Conservation (phyloP, 2,329 filamentous ascomycete genomes). For the Phyllosticta citrichinensis region DNA sequence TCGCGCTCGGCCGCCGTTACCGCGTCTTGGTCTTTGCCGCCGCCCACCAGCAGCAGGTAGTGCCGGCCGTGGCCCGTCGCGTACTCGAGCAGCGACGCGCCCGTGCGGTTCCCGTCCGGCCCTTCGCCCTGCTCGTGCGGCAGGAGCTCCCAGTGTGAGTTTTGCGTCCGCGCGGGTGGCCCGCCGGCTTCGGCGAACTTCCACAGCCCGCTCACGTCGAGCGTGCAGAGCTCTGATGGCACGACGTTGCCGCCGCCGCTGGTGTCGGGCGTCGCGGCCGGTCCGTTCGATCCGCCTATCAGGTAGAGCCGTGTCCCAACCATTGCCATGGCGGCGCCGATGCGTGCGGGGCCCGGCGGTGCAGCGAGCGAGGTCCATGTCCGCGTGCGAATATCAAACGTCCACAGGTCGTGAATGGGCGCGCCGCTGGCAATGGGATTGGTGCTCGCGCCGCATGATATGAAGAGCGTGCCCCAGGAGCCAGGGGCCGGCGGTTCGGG, state of each 20-base stretch:
- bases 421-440: slow-evolving; percentile 12
- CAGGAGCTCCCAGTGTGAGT: slow-evolving; percentile 25
- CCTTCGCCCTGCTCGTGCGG: slow-evolving; percentile 19
- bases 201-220: slow-evolving; percentile 26
- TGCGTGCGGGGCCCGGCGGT: slow-evolving; percentile 28
- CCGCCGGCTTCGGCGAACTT: slow-evolving; percentile 26
- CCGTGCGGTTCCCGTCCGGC: slow-evolving; percentile 32
- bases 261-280: slow-evolving; percentile 15
- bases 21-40: slow-evolving; percentile 19
- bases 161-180: slow-evolving; percentile 18
- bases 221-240: slow-evolving; percentile 5
- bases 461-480: slow-evolving; percentile 41
- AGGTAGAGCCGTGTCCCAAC: slow-evolving; percentile 38
- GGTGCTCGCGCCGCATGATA: slow-evolving; percentile 37
- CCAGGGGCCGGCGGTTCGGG: slow-evolving; percentile 31
- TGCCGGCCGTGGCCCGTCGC: slow-evolving; percentile 43
- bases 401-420: slow-evolving; percentile 38
- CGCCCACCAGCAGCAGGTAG: slow-evolving; percentile 44
- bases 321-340: slow-evolving; percentile 35
- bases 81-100: slow-evolving; percentile 37
- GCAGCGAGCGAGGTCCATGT: slow-evolving; percentile 43
- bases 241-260: slow-evolving; percentile 15
- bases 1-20: background rate
- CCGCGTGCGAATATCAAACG: slow-evolving; percentile 39
- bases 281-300: slow-evolving; percentile 28